Evolutionary conservation across 345 rosid species (phyloP), one percentile per base, ranked within the genome.

Genomic region (Aquilaria yunnanensis): DNA sequence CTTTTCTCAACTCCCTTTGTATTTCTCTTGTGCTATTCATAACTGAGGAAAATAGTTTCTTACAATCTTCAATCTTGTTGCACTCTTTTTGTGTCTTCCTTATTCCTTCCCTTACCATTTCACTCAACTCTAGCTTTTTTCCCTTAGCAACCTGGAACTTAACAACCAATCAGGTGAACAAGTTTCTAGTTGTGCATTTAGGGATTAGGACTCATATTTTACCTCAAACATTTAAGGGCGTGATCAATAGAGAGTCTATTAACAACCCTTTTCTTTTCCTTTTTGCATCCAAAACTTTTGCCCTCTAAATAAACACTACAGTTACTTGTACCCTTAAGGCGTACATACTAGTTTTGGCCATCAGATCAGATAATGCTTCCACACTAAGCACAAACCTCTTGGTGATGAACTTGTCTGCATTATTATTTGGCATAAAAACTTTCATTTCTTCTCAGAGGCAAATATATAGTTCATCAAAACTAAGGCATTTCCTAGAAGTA

Each of bases 271-370:
- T 9, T 5, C 8, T 37, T 66, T 57, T 62, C 2, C 59, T 57
- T 29, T 59, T 4, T 23, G 50, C 14, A 2, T 54, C 32, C 13
- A 13, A 14, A 1, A 76, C 50, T 0, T 61, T 64, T 23, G 70
- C 70, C 64, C 60, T 79, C 75, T 74, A 68, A 2, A 65, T 62
- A 16, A 68, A 51, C 1, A 66, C 66, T 5, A 58, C 50, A 46
- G 68, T 63, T 1, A 70, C 32, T 54, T 62, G 67, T 43, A 60
- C 72, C 3, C 76, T 66, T 7, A 78, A 66, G 16, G 70, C 54
- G 7, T 12, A 59, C n/a, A 30, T 12, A 7, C 13, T 33, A 8
- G 32, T 32, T 51, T 52, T 63, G 11, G 64, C 62, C 54, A 62
- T 72, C 32, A 72, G 51, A 13, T 31, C 33, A 3, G 66, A 51